A percentile compares a stretch with the other conserved stretches of the same genome.
Conservation (phyloP, 1,284 basidiomycete species). For the Ganoderma boninense region DNA sequence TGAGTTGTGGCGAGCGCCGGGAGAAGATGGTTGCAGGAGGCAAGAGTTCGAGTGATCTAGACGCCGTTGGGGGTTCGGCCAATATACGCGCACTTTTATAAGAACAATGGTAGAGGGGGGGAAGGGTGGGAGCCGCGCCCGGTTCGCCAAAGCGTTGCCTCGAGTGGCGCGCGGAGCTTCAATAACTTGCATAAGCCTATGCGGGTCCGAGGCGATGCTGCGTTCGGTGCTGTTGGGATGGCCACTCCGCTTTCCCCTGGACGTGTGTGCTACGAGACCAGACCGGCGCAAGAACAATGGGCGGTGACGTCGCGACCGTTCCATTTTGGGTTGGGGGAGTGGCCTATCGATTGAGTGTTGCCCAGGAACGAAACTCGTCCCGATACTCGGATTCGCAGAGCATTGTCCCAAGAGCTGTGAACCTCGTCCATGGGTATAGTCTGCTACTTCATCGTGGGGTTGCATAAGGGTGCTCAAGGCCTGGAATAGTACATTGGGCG, state of each 20-base stretch:
- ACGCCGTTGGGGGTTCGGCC: background rate
- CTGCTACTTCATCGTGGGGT: background rate
- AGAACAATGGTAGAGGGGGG: conserved; percentile 1
- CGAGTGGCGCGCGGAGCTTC: conserved; percentile 8
- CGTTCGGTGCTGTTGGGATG: background rate
- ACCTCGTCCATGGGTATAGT: background rate
- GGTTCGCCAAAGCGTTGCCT: conserved; percentile 1
- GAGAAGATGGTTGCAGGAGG: conserved; percentile 21
- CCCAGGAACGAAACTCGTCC: background rate
- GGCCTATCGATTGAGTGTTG: background rate
- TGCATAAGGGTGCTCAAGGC: background rate
- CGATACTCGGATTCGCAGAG: background rate
- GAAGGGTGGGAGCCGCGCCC: background rate
- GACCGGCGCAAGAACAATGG: background rate
- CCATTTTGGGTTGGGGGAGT: no score
- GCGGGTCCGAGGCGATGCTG: background rate
- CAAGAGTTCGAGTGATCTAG: background rate
- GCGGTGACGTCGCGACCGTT: background rate
- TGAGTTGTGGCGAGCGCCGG: conserved; percentile 1
- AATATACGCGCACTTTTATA: background rate
- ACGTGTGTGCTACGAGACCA: background rate
- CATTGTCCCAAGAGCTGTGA: no score
- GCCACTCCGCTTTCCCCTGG: background rate
- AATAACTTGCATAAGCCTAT: conserved; percentile 1
- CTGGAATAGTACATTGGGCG: background rate